Percentiles rank a stretch among this genome's conserved stretches.
Evolutionary conservation across 2,329 filamentous ascomycete genomes (phyloP).

Genomic region (Rosellinia necatrix): DNA sequence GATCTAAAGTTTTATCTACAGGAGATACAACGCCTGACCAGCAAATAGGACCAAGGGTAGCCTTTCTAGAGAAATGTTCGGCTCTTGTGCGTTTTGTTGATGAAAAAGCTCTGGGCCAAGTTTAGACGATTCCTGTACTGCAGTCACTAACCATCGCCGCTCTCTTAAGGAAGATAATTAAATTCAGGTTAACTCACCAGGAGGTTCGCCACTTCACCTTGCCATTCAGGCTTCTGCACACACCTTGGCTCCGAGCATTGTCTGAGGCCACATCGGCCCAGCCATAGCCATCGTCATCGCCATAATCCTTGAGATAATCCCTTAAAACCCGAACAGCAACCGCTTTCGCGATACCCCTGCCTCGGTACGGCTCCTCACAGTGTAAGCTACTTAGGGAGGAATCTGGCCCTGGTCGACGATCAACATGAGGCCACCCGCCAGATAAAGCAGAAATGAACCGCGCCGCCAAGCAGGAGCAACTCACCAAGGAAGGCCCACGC

Average conservation of each 20-base stretch:
- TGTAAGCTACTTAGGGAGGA: constrained; percentile 65
- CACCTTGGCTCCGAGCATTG: constrained; percentile 63
- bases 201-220: constrained; percentile 59
- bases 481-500: constrained; percentile 67
- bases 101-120: constrained; percentile 35
- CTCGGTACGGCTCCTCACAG: constrained; percentile 64
- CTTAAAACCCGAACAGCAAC: constrained; percentile 63
- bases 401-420: constrained; percentile 52
- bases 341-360: constrained; percentile 65
- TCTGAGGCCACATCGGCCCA: constrained; percentile 67
- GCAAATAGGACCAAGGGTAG: constrained; percentile 39
- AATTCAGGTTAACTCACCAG: constrained; percentile 53
- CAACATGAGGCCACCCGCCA: background rate
- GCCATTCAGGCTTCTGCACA: constrained; percentile 67
- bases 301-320: constrained; percentile 52
- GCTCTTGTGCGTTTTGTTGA: constrained; percentile 15
- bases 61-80: background rate
- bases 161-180: background rate
- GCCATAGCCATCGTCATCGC: constrained; percentile 55
- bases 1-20: constrained; percentile 92
- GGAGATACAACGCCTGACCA: constrained; percentile 78
- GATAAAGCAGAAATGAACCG: constrained; percentile 33
- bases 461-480: constrained; percentile 20
- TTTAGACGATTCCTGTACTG: constrained; percentile 35
- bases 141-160: constrained; percentile 21